Conservation (phyloP, 2,329 filamentous ascomycete species). For the Geosmithia putterillii region DNA sequence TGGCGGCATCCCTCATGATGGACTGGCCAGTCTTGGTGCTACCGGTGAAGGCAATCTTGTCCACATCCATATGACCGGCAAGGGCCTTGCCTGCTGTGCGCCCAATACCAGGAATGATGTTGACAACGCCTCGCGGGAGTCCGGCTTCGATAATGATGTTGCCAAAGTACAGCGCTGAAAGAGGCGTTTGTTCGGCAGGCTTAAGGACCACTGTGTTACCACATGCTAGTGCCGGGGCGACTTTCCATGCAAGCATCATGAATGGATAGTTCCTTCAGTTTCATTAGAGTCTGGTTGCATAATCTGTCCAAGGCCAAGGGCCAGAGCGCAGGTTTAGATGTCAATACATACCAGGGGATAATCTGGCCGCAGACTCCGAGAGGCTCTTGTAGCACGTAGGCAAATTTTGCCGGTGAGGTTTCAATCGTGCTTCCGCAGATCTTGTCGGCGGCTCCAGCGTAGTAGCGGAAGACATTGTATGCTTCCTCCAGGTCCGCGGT, state of each 20-base stretch:
- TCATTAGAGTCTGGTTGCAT: too few relatives aligned
- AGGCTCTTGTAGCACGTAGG: constrained; percentile 57
- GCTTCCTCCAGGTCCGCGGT: constrained; percentile 48
- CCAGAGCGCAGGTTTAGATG: too few relatives aligned
- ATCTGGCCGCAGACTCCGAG: constrained; percentile 57
- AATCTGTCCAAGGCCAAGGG: too few relatives aligned
- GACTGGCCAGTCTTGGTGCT: constrained; percentile 52
- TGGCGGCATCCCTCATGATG: constrained; percentile 45
- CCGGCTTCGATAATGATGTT: constrained; percentile 3
- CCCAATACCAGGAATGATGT: constrained; percentile 3
- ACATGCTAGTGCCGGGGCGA: constrained; percentile 32
- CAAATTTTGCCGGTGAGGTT: constrained; percentile 48
- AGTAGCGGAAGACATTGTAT: constrained; percentile 41
- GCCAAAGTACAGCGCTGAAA: constrained; percentile 17
- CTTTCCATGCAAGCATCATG: constrained; percentile 25
- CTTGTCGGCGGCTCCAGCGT: constrained; percentile 61
- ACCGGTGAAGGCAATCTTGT: constrained; percentile 59
- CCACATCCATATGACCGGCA: constrained; percentile 5
- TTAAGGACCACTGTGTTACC: constrained; percentile 41
- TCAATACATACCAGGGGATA: constrained; percentile 44
- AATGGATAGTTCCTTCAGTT: constrained; percentile 54
- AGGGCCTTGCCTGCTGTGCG: constrained; percentile 1
- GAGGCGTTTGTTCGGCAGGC: constrained; percentile 39
- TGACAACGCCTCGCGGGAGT: constrained; percentile 4
- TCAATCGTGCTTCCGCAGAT: constrained; percentile 58